A percentile compares a stretch with the other conserved stretches of the same genome.
Conservation (phyloP, 75 land plant species). For the Isoetes taiwanensis region DNA sequence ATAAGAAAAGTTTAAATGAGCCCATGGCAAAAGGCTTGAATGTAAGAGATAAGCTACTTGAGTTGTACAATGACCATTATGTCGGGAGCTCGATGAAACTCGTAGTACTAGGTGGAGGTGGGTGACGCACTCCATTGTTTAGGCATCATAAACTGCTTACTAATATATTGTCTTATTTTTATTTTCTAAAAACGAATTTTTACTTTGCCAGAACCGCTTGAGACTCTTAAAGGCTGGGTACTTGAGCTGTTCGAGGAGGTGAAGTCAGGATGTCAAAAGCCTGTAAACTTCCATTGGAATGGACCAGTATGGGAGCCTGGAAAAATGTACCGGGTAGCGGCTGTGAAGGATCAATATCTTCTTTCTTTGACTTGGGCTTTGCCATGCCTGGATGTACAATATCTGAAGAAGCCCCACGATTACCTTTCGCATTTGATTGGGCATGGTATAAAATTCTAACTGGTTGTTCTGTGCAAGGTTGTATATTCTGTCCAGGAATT, state of each 20-base stretch:
- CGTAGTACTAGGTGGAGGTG: slow-evolving; percentile 92
- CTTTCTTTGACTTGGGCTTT: slow-evolving; percentile 74
- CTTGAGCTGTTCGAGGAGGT: slow-evolving; percentile 56
- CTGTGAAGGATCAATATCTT: slow-evolving; percentile 73
- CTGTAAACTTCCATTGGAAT: slow-evolving; percentile 15
- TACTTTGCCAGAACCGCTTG: slow-evolving; percentile 52
- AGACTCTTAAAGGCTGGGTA: slow-evolving; percentile 72
- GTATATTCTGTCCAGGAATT: no score
- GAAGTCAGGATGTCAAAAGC: slow-evolving; percentile 25
- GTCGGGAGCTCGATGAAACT: slow-evolving; percentile 81
- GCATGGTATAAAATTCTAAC: slow-evolving; percentile 46
- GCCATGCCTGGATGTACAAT: slow-evolving; percentile 59
- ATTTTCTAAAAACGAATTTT: no score
- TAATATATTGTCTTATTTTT: no score
- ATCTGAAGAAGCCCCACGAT: slow-evolving; percentile 81
- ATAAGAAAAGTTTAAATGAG: slow-evolving; percentile 76
- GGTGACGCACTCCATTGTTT: slow-evolving; percentile 13
- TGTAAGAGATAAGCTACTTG: slow-evolving; percentile 60
- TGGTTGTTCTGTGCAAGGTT: no score
- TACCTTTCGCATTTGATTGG: slow-evolving; percentile 91
- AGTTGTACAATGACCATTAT: slow-evolving; percentile 58
- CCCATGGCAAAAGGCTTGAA: slow-evolving; percentile 67
- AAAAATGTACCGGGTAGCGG: slow-evolving; percentile 52
- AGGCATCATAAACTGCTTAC: slow-evolving; percentile 31
- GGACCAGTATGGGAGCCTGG: slow-evolving; percentile 78